Evolutionary conservation across 2,329 filamentous ascomycete species (phyloP).

Genomic region (Curvularia eragrostidis): DNA sequence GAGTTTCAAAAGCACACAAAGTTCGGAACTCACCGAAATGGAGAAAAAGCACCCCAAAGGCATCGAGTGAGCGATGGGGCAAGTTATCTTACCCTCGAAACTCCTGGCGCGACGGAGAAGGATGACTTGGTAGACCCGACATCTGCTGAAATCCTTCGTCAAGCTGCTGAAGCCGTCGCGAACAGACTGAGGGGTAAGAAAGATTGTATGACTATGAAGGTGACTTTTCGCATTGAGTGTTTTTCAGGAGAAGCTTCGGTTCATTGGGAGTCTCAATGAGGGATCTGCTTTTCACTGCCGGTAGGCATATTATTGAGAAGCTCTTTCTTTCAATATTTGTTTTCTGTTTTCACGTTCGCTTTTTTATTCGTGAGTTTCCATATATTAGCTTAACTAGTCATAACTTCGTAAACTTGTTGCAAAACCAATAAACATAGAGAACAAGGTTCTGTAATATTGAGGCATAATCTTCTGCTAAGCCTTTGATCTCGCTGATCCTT

Average conservation of each 20-base stretch:
- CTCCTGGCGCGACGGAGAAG: not conserved
- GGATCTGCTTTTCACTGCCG: too few relatives aligned
- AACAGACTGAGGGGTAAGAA: not conserved
- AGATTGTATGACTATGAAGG: not conserved
- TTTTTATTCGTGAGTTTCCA: too few relatives aligned
- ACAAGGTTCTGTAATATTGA: too few relatives aligned
- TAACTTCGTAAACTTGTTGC: too few relatives aligned
- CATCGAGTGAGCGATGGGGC: not conserved
- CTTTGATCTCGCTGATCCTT: too few relatives aligned
- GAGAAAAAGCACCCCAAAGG: not conserved
- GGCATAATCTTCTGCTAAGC: too few relatives aligned
- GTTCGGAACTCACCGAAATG: not conserved
- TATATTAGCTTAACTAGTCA: too few relatives aligned
- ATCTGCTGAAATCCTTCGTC: not conserved
- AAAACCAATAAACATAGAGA: too few relatives aligned
- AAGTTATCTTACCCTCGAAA: not conserved
- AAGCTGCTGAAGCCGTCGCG: not conserved
- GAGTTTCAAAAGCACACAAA: not conserved
- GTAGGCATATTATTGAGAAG: too few relatives aligned
- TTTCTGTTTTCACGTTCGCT: not conserved
- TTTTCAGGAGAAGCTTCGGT: too few relatives aligned
- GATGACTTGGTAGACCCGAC: not conserved
- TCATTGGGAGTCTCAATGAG: not conserved
- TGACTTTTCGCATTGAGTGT: not conserved
- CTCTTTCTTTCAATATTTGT: too few relatives aligned